Conservation (phyloP, 306 rosid genomes). For the Quercus cerris region DNA sequence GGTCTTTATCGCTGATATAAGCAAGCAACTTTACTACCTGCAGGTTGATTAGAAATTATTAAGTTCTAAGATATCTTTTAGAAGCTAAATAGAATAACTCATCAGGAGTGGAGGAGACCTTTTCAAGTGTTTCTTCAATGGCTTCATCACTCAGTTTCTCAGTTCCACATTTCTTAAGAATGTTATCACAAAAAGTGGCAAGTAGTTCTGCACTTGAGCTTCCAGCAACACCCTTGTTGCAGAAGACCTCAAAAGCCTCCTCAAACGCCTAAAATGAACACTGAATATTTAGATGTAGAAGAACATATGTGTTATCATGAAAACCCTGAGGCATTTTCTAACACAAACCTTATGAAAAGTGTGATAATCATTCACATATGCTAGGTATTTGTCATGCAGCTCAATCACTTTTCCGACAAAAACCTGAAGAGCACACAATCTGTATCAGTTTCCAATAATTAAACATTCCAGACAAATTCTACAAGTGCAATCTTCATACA, state of each 20-base stretch:
- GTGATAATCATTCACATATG: slow-evolving; percentile 71
- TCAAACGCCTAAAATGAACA: slow-evolving; percentile 66
- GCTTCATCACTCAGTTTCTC: slow-evolving; percentile 82
- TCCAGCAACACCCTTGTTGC: slow-evolving; percentile 76
- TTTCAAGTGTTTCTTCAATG: slow-evolving; percentile 87
- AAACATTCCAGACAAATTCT: not conserved
- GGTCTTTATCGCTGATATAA: slow-evolving; percentile 81
- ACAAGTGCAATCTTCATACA: not conserved
- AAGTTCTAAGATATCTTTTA: not conserved
- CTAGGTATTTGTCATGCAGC: slow-evolving; percentile 55
- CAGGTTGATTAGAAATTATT: not conserved
- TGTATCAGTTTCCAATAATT: slow-evolving; percentile 30
- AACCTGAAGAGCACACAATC: slow-evolving; percentile 39
- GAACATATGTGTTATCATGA: slow-evolving; percentile 1
- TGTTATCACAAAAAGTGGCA: slow-evolving; percentile 73
- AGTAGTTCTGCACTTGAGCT: slow-evolving; percentile 78
- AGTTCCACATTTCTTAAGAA: slow-evolving; percentile 81
- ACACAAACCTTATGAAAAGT: slow-evolving; percentile 54
- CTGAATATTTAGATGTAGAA: slow-evolving; percentile 15
- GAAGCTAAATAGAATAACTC: slow-evolving; percentile 4
- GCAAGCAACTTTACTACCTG: slow-evolving; percentile 79
- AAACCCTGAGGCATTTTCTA: not conserved
- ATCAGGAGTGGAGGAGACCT: slow-evolving; percentile 45
- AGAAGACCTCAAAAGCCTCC: slow-evolving; percentile 80
- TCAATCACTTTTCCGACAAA: slow-evolving; percentile 56